A percentile compares a stretch with the other conserved stretches of the same genome.
phyloP scores from a whole-genome alignment of 495 filamentous ascomycete genomes.

The Letharia columbiana region DNA sequence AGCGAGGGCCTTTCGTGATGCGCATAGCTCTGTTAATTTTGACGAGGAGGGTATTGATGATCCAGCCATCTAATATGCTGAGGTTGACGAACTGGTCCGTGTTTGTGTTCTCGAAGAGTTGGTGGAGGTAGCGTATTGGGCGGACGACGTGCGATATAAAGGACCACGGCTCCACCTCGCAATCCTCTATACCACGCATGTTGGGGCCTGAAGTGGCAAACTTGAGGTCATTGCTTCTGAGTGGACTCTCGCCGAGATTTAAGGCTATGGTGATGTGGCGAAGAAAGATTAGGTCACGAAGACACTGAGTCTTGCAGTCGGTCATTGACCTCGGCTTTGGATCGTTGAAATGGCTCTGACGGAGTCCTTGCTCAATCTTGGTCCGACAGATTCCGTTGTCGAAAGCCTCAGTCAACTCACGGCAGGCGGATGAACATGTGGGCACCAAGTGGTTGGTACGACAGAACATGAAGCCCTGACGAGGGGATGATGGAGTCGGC shows the following conservation, averaged over 20 bases:
- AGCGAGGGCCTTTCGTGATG: constrained; percentile 5
- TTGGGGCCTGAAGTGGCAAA: not conserved
- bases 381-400: not conserved
- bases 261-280: constrained; percentile 9
- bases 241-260: not conserved
- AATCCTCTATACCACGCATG: not conserved
- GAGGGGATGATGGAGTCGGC: not conserved
- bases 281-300: constrained; percentile 18
- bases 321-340: not conserved
- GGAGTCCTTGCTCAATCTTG: not conserved
- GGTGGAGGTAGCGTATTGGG: constrained; percentile 19
- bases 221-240: constrained; percentile 3
- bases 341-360: not conserved
- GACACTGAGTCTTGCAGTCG: constrained; percentile 10
- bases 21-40: constrained; percentile 22
- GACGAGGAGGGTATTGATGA: constrained; percentile 25
- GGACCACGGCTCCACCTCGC: constrained; percentile 18
- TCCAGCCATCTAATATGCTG: constrained; percentile 27
- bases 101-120: constrained; percentile 7
- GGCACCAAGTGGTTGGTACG: not conserved
- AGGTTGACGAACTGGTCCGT: constrained; percentile 14
- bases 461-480: constrained; percentile 10
- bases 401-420: not conserved
- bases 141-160: constrained; percentile 23
- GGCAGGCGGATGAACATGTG: constrained; percentile 5